Evolutionary conservation across 768 basidiomycete species (phyloP), one percentile per base, ranked within the genome.

Genomic region (Leucosporidium creatinivorum): DNA sequence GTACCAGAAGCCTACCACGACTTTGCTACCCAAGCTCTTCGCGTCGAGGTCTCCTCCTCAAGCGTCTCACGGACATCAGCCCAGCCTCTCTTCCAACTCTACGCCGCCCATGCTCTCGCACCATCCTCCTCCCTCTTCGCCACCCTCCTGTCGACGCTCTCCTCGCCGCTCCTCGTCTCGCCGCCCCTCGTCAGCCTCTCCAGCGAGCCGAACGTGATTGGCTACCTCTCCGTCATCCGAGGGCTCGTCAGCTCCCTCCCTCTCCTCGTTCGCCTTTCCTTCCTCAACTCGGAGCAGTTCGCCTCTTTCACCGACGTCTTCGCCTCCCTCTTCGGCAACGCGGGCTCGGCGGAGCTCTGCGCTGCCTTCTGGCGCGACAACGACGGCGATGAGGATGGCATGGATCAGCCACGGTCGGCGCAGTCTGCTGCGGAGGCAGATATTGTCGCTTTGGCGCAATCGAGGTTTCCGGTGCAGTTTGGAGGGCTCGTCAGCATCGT

Each of bases 391-490:
- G 49, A 25, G 21, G 30, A 55, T 26, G 51, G 25, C 52, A 28
- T 13, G 57, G 33, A 21, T 21, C 25, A 21, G 15, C 52, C 18
- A 36, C 19, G 26, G 19, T 5, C 26, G 60, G 57, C 21, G 50
- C 44, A 10, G 60, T 48, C 28, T 9, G 19, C 13, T 23, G 79
- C 86, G 25, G 88, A 91, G 36, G 84, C 88, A 31, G 88, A 89
- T 47, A 83, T 93, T 59, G 84, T 97, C 63, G 91, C 93, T 68
- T 85, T 91, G 28, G 85, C 88, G 10, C 84, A 88, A 4, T 84
- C 88, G 13, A 84, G 89, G 3, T 97, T 92, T 78, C 93, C 93
- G 3, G 83, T 90, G 36, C 86, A 91, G 63, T 82, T 88, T 69
- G 81, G 82, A 30, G 85, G 86, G 0, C 83, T 93, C 26, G 76